These are phyloP conservation scores for Backusella liffmaniae DNA, from an alignment of 192 early-diverging fungal species.

Conservation along the genomic window DNA sequence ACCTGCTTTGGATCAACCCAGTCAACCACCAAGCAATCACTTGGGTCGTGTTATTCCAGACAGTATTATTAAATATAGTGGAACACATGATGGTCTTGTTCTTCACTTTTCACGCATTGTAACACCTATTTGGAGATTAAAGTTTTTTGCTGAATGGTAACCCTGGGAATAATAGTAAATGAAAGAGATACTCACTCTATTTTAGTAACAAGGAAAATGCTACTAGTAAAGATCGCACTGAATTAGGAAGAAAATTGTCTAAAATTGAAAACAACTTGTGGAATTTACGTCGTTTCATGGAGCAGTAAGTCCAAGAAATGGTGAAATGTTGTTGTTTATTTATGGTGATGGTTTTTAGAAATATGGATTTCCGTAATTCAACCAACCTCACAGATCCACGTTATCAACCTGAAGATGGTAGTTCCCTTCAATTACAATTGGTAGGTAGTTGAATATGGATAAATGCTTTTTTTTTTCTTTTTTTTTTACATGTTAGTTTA, in stretches of 20 bases:
- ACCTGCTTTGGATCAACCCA: neutral
- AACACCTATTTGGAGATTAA: conserved; percentile 70
- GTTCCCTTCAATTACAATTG: conserved; percentile 5
- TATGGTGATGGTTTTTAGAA: neutral
- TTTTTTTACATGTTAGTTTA: too few relatives aligned
- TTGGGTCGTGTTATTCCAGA: conserved; percentile 36
- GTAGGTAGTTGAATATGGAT: neutral
- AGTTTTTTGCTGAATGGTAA: conserved; percentile 25
- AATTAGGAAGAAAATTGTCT: neutral
- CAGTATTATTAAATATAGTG: conserved; percentile 52
- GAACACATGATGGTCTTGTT: conserved; percentile 73
- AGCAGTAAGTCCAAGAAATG: conserved; percentile 11
- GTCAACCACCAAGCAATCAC: conserved; percentile 8
- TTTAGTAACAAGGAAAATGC: neutral
- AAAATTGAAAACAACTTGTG: conserved; percentile 8
- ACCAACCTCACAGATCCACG: conserved; percentile 14
- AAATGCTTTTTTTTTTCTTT: too few relatives aligned
- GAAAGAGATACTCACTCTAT: neutral
- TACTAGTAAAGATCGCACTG: neutral
- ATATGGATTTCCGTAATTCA: conserved; percentile 1
- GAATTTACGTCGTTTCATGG: conserved; percentile 22
- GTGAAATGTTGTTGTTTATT: neutral
- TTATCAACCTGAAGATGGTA: conserved; percentile 20
- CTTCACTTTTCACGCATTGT: conserved; percentile 74
- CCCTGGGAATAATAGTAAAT: too few relatives aligned